phyloP scores from a whole-genome alignment of 305 asterid genomes.

The Caryopteris hybrid region DNA sequence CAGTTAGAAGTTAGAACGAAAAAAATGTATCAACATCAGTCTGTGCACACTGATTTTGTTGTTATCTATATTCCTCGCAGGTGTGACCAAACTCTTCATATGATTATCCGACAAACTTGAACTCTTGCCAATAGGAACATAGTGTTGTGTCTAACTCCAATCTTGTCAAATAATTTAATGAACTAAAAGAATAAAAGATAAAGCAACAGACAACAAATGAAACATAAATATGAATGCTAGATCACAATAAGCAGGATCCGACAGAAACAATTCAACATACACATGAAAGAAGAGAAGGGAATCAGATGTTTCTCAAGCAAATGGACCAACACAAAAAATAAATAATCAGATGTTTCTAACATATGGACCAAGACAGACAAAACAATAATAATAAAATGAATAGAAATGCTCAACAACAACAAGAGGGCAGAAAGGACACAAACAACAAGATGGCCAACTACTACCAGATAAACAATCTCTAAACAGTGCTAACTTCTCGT shows the following conservation, averaged over 20 bases:
- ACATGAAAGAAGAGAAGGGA: neutral
- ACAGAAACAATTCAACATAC: neutral
- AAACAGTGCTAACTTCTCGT: neutral
- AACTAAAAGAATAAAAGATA: neutral
- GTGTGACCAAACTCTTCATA: neutral
- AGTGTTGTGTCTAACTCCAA: neutral
- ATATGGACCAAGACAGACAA: neutral
- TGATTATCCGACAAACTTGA: slow-evolving; percentile 7
- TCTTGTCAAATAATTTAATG: slow-evolving; percentile 7
- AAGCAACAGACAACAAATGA: neutral
- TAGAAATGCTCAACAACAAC: neutral
- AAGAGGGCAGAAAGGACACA: neutral
- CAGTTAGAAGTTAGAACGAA: neutral
- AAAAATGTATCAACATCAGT: slow-evolving; percentile 6
- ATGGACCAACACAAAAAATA: neutral
- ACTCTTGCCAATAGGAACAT: neutral
- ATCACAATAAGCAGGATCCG: neutral
- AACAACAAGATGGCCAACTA: slow-evolving; percentile 4
- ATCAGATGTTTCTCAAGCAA: neutral
- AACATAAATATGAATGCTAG: too few species aligned
- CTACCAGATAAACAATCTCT: neutral
- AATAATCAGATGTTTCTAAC: neutral
- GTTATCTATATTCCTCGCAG: slow-evolving; percentile 6
- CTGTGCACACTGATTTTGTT: neutral
- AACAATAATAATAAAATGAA: neutral